Base-by-base conservation (phyloP, 2,329 filamentous ascomycete genomes). In the Fusarium sp. region DNA sequence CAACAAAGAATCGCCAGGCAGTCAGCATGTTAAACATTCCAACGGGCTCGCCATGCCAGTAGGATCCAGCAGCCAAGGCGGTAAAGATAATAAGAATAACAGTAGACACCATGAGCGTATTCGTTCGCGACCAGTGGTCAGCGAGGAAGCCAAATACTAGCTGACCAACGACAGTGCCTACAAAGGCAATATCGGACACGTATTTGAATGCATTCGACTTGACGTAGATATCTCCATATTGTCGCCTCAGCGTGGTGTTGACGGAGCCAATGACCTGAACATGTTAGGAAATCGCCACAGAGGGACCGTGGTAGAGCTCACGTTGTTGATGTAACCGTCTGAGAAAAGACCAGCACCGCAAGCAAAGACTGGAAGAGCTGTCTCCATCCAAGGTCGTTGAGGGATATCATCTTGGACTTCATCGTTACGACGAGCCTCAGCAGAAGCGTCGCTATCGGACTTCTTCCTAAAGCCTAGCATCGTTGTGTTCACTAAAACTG, bases 281-380 rank as follows among this genome's bases (percentile, higher is more conserved):
- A 41, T 3, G 32, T 45, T 34, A 62, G 16, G 20, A 34, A 12
- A 7, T 3, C 13, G n/a, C n/a, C 3, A 51, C 24, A 10, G 10
- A 12, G 30, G 5, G 5, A 29, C 29, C 29, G 59, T 10, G 1
- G 20, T 11, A 11, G 47, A 40, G 58, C 78, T 67, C 81, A 94
- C 92, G 76, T 93, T 94, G 81, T 97, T 97, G 77, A 97, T 88
- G 79, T 97, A 97, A 18, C 94, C 94, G 79, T 97, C 94, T 25
- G 91, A 94, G 81, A 97, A 97, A 3, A 97, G 85, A 75, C 94
- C 94, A 54, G 94, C 92, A 70, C 94, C 94, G 76, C 94, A 97
- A 45, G 94, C 94, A 73, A 97, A 91, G 2, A 94, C 92, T 16
- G 94, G 93, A 86, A 87, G 45, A 6, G 70, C 73, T 4, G 71